A percentile compares a stretch with the other conserved stretches of the same genome.
Evolutionary conservation across 1,139 yeast genomes (phyloP).

Genomic region (Pichia kudriavzevii): DNA sequence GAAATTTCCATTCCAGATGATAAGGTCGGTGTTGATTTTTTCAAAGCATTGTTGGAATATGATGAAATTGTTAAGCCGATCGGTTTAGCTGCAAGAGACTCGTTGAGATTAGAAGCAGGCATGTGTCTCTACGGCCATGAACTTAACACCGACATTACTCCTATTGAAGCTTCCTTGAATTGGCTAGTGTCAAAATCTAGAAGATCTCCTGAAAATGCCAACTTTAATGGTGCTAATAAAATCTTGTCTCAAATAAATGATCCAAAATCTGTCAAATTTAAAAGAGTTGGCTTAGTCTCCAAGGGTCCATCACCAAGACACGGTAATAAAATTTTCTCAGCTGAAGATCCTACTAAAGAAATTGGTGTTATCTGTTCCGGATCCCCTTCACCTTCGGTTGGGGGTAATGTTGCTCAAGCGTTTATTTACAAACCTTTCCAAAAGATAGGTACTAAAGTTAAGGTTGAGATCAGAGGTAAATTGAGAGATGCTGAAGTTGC

Average conservation of each 20-base stretch:
- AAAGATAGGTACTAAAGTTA: conserved; percentile 69
- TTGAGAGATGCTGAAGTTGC: conserved; percentile 64
- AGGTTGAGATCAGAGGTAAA: conserved; percentile 79
- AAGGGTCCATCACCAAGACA: conserved; percentile 93
- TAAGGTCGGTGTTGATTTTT: conserved; percentile 52
- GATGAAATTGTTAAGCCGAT: conserved; percentile 65
- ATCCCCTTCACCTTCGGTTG: conserved; percentile 77
- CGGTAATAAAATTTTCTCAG: conserved; percentile 56
- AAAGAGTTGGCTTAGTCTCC: conserved; percentile 70
- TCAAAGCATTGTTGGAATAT: conserved; percentile 47
- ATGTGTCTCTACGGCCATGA: conserved; percentile 97
- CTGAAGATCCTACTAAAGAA: conserved; percentile 39
- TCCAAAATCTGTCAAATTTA: conserved; percentile 46
- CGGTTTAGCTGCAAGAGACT: conserved; percentile 96
- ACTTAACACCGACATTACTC: conserved; percentile 70
- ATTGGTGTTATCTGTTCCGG: conserved; percentile 87
- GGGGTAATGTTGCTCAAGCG: conserved; percentile 89
- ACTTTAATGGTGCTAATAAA: conserved; percentile 69
- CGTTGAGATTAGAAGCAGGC: conserved; percentile 92
- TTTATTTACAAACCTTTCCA: conserved; percentile 67
- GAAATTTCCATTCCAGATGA: conserved; percentile 74
- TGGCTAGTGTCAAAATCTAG: conserved; percentile 88
- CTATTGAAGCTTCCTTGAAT: conserved; percentile 78
- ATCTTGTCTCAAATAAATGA: conserved; percentile 66
- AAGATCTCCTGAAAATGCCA: conserved; percentile 38